Percentiles rank a stretch among this genome's conserved stretches.
Evolutionary conservation across 306 rosid species (phyloP).

Genomic region (Fragaria vesca): DNA sequence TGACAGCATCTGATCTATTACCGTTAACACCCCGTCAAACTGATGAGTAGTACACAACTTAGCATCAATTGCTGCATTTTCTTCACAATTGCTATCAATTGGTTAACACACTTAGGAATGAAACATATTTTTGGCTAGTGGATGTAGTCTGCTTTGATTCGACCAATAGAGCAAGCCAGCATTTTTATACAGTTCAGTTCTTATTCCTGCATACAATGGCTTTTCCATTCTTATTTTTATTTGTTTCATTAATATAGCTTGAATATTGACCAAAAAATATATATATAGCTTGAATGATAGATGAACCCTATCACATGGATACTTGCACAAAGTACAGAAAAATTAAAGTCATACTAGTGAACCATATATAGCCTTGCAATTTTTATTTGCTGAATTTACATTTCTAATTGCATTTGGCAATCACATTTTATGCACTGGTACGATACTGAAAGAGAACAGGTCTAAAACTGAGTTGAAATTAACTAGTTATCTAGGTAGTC

Average conservation of each 20-base stretch:
- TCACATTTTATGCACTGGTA: background rate
- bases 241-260: background rate
- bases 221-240: background rate
- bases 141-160: background rate
- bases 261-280: background rate
- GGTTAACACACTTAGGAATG: background rate
- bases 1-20: conserved; percentile 66
- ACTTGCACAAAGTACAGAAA: background rate
- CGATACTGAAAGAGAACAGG: background rate
- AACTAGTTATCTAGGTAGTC: conserved; percentile 28
- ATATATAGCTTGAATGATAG: background rate
- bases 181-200: background rate
- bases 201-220: background rate
- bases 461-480: background rate
- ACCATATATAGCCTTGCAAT: background rate
- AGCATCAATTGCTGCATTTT: background rate
- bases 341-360: background rate
- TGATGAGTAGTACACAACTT: conserved; percentile 1
- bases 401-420: background rate
- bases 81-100: background rate
- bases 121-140: background rate
- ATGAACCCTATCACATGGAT: background rate
- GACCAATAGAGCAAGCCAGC: background rate
- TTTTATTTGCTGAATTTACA: conserved; percentile 1
- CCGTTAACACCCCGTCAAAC: conserved; percentile 15